These are phyloP conservation scores for Aureobasidium subglaciale DNA, from an alignment of 2,329 filamentous ascomycete genomes.

Conservation along the genomic window DNA sequence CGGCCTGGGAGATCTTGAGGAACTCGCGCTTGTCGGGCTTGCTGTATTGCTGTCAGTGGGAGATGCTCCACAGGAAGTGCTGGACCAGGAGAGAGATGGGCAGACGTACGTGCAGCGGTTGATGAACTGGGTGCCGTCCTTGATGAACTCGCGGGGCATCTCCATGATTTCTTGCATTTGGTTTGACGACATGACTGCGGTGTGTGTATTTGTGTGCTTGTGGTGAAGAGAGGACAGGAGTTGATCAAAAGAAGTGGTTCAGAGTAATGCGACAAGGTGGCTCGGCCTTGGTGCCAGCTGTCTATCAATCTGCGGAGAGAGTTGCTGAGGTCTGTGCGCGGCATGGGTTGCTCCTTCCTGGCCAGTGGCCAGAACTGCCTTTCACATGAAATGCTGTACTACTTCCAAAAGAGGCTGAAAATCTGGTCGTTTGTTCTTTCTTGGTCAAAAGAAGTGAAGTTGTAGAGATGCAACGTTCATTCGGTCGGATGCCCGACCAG, in stretches of 20 bases:
- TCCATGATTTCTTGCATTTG: conserved; percentile 14
- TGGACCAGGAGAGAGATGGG: not conserved
- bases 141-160: conserved; percentile 22
- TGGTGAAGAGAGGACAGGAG: not conserved
- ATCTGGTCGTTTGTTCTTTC: no score
- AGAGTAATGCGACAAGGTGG: not conserved
- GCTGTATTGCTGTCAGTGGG: not conserved
- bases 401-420: no score
- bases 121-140: conserved; percentile 44
- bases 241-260: not conserved
- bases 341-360: not conserved
- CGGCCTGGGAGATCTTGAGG: conserved; percentile 55
- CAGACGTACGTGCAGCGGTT: conserved; percentile 40
- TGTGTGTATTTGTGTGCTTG: not conserved
- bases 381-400: no score
- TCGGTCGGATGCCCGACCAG: no score
- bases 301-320: conserved; percentile 5
- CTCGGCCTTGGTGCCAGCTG: not conserved
- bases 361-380: not conserved
- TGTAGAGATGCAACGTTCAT: no score
- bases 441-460: no score
- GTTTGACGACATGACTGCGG: conserved; percentile 6
- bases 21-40: conserved; percentile 49
- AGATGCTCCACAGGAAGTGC: conserved; percentile 1
- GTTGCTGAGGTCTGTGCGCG: not conserved